Evolutionary conservation across 192 early-diverging fungal genomes (phyloP).

Genomic region (Gigaspora rosea): DNA sequence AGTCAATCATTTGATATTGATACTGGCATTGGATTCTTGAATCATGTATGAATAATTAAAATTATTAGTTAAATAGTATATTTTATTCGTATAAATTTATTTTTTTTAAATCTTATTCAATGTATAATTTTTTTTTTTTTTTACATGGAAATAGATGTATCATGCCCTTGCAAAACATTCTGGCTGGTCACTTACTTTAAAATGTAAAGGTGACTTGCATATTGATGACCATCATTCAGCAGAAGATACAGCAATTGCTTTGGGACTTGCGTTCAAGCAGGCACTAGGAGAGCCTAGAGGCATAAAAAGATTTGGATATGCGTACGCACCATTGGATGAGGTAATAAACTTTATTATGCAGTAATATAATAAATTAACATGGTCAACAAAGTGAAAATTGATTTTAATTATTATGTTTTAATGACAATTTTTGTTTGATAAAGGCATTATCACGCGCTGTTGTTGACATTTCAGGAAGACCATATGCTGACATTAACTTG

Average conservation of each 20-base stretch:
- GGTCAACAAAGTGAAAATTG: background rate
- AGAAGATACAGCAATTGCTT: conserved; percentile 92
- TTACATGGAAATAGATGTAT: conserved; percentile 74
- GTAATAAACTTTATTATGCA: conserved; percentile 36
- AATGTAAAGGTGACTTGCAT: conserved; percentile 90
- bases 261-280: conserved; percentile 91
- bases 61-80: too few species aligned
- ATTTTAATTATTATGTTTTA: background rate
- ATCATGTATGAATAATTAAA: conserved; percentile 61
- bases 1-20: conserved; percentile 75
- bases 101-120: background rate
- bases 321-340: conserved; percentile 96
- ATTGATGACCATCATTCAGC: conserved; percentile 99
- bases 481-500: conserved; percentile 79
- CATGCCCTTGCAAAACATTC: conserved; percentile 97
- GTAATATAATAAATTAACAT: background rate
- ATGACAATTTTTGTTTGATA: background rate
- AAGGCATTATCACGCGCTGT: conserved; percentile 91
- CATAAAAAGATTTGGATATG: conserved; percentile 91
- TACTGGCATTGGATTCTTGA: conserved; percentile 97
- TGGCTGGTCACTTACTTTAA: conserved; percentile 84
- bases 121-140: background rate
- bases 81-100: background rate
- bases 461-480: conserved; percentile 96
- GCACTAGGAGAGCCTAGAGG: conserved; percentile 86